Percentiles rank a stretch among this genome's conserved stretches.
phyloP scores from a whole-genome alignment of 805 yeast genomes.

The Blastobotrys muscicola region DNA sequence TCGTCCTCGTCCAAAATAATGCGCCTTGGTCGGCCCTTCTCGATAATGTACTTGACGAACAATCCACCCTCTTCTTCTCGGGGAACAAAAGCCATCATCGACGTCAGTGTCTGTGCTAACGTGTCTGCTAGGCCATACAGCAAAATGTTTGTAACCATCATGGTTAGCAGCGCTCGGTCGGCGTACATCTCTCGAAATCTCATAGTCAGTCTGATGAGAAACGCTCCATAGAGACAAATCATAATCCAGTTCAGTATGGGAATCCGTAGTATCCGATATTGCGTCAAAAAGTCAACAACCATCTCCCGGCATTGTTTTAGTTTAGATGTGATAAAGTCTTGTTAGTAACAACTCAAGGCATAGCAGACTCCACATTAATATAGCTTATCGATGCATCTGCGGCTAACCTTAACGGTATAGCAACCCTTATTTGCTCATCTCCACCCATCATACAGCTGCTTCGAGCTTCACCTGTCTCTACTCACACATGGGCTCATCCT shows the following conservation, averaged over 20 bases:
- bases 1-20: constrained; percentile 26
- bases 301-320: neutral
- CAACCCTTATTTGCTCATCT: no score
- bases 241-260: constrained; percentile 30
- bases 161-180: constrained; percentile 61
- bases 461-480: no score
- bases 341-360: no score
- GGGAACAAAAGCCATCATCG: constrained; percentile 25
- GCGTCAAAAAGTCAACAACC: constrained; percentile 18
- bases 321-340: no score
- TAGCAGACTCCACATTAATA: neutral
- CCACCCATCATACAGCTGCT: no score
- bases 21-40: constrained; percentile 25
- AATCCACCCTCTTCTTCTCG: constrained; percentile 8
- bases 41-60: constrained; percentile 22
- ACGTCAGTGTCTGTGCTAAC: constrained; percentile 65
- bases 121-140: constrained; percentile 88
- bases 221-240: constrained; percentile 21
- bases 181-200: constrained; percentile 37
- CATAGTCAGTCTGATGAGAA: constrained; percentile 26
- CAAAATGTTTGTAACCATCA: constrained; percentile 68
- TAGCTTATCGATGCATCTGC: no score
- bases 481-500: no score
- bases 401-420: no score
- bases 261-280: constrained; percentile 20